Base-by-base conservation (phyloP, 2,329 filamentous ascomycete genomes). In the Aspergillus ochraceoroseus region DNA sequence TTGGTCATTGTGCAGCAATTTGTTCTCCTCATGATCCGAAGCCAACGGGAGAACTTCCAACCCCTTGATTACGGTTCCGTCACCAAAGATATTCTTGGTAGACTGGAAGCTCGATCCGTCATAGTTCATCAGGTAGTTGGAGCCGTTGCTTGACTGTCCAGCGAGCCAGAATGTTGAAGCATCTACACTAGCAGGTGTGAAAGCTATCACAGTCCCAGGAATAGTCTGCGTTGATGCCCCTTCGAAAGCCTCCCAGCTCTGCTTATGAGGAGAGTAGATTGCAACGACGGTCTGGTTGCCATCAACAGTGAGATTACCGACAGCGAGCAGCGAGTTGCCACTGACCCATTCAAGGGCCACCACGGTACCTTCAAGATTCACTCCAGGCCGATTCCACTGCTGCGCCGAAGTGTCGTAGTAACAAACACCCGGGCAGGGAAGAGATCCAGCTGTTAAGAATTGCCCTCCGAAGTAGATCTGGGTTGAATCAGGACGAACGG, bases 381-480 rank as follows among this genome's bases (percentile, higher is more conserved):
- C 77, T 6, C 87, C 88, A 9, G 88, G 85, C 25, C 83, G 78
- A 55, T 75, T 83, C 90, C 90, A 98, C 55, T 89, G 83, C 9
- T 74, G 76, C 3, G 74, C 73, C 5, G 77, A 70, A 2, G 81
- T 79, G 58, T 84, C 81, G 67, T 85, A 94, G 44, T 83, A 71
- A 65, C 92, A 98, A 15, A 98, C 77, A 32, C 79, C 82, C 3
- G 83, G 80, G 60, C 92, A 98, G 28, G 79, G 81, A 19, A 96
- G 75, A 3, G 83, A 82, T 18, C 92, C 92, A 12, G 88, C 92
- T 20, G 77, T 79, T n/a, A 79, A 72, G 58, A 96, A 98, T 7
- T 77, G 79, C 20, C 92, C 92, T 25, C 84, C 90, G 20, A 98
- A 84, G 57, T 85, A 98, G 8, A 98, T 73, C 35, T 92, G 80